Conservation (phyloP, 306 rosid genomes). For the Quercus dentata region DNA sequence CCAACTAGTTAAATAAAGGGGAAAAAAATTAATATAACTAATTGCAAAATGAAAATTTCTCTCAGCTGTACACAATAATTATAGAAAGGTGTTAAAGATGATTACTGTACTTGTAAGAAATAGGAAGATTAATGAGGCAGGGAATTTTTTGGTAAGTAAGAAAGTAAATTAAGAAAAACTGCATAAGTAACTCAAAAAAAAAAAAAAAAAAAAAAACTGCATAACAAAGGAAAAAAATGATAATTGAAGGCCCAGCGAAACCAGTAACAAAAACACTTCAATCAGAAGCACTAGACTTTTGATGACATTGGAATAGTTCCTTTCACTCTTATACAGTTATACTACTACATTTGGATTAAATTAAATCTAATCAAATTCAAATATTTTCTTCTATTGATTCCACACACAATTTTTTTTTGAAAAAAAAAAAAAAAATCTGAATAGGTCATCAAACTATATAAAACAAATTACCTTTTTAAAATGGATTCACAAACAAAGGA, state of each 20-base stretch:
- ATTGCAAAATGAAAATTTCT: neutral
- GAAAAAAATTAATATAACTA: constrained; percentile 10
- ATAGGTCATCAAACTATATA: too few relatives aligned
- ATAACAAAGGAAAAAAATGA: neutral
- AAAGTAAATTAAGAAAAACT: too few relatives aligned
- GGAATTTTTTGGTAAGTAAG: neutral
- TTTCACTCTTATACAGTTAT: too few relatives aligned
- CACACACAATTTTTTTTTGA: too few relatives aligned
- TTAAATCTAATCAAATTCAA: too few relatives aligned
- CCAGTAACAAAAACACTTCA: neutral
- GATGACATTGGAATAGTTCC: too few relatives aligned
- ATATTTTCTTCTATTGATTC: too few relatives aligned
- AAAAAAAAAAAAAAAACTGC: too few relatives aligned
- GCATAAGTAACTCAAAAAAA: neutral
- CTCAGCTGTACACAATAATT: constrained; percentile 2
- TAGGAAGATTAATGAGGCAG: neutral
- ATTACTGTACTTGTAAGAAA: neutral
- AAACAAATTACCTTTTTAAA: too few relatives aligned
- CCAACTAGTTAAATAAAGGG: constrained; percentile 52
- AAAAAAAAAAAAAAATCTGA: too few relatives aligned
- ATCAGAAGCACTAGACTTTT: neutral
- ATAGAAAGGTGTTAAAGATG: neutral
- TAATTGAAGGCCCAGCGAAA: neutral
- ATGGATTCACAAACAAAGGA: too few relatives aligned
- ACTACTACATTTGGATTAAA: too few relatives aligned